Conservation (phyloP, 1,284 basidiomycete species). For the Mycena sp. region DNA sequence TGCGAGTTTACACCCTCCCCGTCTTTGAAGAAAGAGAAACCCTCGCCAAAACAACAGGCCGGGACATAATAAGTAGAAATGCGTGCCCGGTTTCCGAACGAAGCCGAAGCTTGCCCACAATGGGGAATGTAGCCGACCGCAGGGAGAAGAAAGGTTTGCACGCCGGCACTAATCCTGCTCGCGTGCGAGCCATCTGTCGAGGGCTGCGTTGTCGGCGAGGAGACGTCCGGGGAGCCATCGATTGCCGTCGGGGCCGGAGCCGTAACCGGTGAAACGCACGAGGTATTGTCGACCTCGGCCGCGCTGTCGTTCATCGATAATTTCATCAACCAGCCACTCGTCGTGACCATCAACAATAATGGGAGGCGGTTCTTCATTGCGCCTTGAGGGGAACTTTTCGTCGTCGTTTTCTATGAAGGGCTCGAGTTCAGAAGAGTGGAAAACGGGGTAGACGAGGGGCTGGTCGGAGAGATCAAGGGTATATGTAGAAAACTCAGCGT, state of each 20-base stretch:
- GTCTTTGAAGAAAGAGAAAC: too few species aligned
- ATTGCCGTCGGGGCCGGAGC: conserved; percentile 34
- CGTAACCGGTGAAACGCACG: conserved; percentile 36
- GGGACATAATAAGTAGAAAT: too few species aligned
- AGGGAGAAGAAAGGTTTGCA: too few species aligned
- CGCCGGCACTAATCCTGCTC: too few species aligned
- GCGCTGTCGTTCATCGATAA: conserved; percentile 32
- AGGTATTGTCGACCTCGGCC: conserved; percentile 33
- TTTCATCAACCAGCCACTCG: conserved; percentile 36
- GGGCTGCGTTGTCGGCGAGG: conserved; percentile 35
- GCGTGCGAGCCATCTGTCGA: conserved; percentile 27
- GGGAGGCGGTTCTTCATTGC: not conserved
- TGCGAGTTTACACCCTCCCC: too few species aligned
- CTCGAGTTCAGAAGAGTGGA: conserved; percentile 7
- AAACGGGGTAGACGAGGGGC: not conserved
- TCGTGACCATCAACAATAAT: conserved; percentile 8
- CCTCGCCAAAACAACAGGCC: too few species aligned
- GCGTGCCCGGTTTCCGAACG: too few species aligned
- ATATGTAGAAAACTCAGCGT: conserved; percentile 17
- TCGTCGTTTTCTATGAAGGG: conserved; percentile 2
- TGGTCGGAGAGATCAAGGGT: conserved; percentile 8
- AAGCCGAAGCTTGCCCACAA: too few species aligned
- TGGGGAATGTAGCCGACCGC: too few species aligned
- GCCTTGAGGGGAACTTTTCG: not conserved
- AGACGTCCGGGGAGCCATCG: conserved; percentile 33